Evolutionary conservation across 1,284 basidiomycete genomes (phyloP), one percentile per base, ranked within the genome.

Genomic region (Porodaedalea pini): DNA sequence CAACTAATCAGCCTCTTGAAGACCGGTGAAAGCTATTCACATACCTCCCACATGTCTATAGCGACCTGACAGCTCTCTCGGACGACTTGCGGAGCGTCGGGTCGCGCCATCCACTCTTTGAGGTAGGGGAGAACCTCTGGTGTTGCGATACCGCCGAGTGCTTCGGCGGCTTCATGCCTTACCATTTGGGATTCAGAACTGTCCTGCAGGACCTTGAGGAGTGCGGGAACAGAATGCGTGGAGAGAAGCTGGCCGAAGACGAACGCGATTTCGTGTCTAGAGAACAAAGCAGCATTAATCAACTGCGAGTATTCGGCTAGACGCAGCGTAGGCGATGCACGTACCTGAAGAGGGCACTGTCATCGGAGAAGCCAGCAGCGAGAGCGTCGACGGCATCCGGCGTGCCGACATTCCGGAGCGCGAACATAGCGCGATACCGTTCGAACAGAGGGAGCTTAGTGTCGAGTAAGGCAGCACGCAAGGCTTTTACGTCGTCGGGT

Each of bases 371-470:
- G 0, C 95, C 96, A 37, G 85, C 83, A 0, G 94, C 93, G 15
- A 99, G 86, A 1, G 95, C 94, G 62, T 93, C 83, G 10, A 99
- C 90, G 0, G 96, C 95, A 8, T 75, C 76, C 4, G 82, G 74
- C 0, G 88, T 87, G 27, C 92, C 92, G 50, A 93, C 89, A 71
- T 98, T 95, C 27, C 97, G 85, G 47, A 99, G 80, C 0, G 92
- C 90, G 69, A 99, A 99, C 97, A 99, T 99, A 41, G 97, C 96
- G 13, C 97, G 85, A 70, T 99, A 99, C 36, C 97, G 85, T 64
- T 94, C 86, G 67, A 99, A 99, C 0, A 99, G 82, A 0, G 92
- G 81, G 0, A 89, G 74, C 3, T 73, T 72, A 2, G 75, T 79
- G 69, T 97, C 80, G 27, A 96, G 79, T 0, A 98, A 78, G 8